Percentiles rank a stretch among this genome's conserved stretches.
phyloP scores from a whole-genome alignment of 1,284 basidiomycete genomes.

The Tylopilus sp. region DNA sequence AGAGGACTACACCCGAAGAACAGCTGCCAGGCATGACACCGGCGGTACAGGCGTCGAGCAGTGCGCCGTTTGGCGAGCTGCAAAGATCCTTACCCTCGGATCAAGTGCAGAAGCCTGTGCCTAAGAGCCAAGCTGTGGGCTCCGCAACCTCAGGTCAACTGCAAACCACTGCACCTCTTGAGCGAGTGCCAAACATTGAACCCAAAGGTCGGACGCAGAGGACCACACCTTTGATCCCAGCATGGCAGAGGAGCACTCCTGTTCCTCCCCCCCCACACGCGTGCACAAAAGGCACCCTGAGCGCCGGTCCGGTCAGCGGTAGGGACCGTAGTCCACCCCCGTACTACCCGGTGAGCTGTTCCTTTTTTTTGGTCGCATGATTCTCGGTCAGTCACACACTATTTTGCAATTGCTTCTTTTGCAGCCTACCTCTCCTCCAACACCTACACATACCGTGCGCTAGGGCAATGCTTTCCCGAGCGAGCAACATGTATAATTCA shows the following conservation, averaged over 20 bases:
- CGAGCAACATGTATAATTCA: not conserved
- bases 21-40: not conserved
- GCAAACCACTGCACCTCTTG: not conserved
- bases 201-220: not conserved
- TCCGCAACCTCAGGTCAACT: not conserved
- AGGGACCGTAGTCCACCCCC: conserved; percentile 20
- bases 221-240: not conserved
- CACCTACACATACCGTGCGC: conserved; percentile 2
- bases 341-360: conserved; percentile 21
- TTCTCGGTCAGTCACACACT: not conserved
- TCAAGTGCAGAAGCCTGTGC: not conserved
- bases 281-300: not conserved
- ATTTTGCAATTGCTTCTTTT: not conserved
- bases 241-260: not conserved
- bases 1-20: not conserved
- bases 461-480: not conserved
- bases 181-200: not conserved
- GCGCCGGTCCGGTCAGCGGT: not conserved
- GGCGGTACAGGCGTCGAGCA: not conserved
- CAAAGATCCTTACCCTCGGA: not conserved
- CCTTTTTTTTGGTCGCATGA: not conserved
- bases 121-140: too few species aligned
- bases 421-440: conserved; percentile 11
- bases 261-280: not conserved
- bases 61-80: not conserved